Percentiles rank a stretch among this genome's conserved stretches.
These are phyloP conservation scores for Fusarium circinatum DNA, from an alignment of 2,329 filamentous ascomycete species.

Conservation along the genomic window DNA sequence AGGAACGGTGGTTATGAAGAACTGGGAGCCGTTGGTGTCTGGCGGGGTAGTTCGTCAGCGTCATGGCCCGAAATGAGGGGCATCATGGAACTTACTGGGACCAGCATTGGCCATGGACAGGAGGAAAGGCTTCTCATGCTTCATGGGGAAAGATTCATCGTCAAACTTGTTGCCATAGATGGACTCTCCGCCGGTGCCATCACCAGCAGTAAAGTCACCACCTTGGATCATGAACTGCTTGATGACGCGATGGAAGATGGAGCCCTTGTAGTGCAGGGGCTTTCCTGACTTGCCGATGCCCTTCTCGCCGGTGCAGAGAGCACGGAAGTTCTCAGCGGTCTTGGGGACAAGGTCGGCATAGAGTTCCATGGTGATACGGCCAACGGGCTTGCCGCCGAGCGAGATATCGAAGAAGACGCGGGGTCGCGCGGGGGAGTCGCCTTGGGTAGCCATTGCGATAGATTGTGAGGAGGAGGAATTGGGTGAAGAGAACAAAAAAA, in stretches of 20 bases:
- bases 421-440: conserved; percentile 66
- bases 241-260: conserved; percentile 94
- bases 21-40: conserved; percentile 97
- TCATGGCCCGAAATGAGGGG: not conserved
- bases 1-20: conserved; percentile 96
- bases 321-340: conserved; percentile 96
- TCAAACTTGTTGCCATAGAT: conserved; percentile 98
- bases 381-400: conserved; percentile 77
- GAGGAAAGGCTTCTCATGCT: conserved; percentile 93
- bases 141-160: conserved; percentile 92
- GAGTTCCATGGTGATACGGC: conserved; percentile 88
- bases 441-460: conserved; percentile 54
- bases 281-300: conserved; percentile 83
- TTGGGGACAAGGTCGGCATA: conserved; percentile 83
- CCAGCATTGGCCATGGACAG: conserved; percentile 99
- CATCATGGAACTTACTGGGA: conserved; percentile 67
- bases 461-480: not conserved
- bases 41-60: conserved; percentile 25
- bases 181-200: conserved; percentile 94
- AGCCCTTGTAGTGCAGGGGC: conserved; percentile 92
- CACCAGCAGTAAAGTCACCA: conserved; percentile 94
- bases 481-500: not conserved
- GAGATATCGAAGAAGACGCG: conserved; percentile 95
- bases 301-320: conserved; percentile 95
- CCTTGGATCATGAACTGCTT: conserved; percentile 97